These are phyloP conservation scores for Albophoma yamanashiensis DNA, from an alignment of 2,329 filamentous ascomycete species.

Conservation along the genomic window DNA sequence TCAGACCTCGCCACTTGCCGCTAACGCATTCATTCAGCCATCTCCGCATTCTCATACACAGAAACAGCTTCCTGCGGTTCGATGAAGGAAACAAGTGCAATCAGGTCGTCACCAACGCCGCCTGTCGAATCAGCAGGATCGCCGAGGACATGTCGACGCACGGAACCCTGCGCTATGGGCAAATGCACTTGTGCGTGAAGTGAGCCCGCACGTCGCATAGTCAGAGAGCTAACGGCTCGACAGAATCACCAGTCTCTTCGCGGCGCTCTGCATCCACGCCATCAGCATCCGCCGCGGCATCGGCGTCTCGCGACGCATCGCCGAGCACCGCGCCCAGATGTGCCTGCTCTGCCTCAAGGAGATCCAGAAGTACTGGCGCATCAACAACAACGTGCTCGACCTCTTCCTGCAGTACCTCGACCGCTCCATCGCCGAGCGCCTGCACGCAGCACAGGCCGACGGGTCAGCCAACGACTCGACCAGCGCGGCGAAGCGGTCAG, in stretches of 20 bases:
- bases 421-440: conserved; percentile 23
- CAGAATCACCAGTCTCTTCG: conserved; percentile 25
- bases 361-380: conserved; percentile 28
- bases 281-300: conserved; percentile 22
- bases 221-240: background rate
- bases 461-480: background rate
- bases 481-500: conserved; percentile 1
- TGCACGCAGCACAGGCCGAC: conserved; percentile 13
- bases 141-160: conserved; percentile 26
- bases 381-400: conserved; percentile 27
- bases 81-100: conserved; percentile 15
- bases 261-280: conserved; percentile 25
- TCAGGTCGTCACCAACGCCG: conserved; percentile 19
- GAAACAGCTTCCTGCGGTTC: conserved; percentile 19
- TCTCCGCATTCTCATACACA: conserved; percentile 23
- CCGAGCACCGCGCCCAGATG: conserved; percentile 25
- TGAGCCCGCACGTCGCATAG: background rate
- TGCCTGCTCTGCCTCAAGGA: conserved; percentile 26
- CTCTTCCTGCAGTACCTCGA: conserved; percentile 26
- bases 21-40: conserved; percentile 12
- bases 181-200: conserved; percentile 24
- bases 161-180: conserved; percentile 21
- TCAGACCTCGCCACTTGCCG: background rate
- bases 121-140: conserved; percentile 23
- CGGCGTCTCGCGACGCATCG: conserved; percentile 21